These are phyloP conservation scores for Podospora didyma DNA, from an alignment of 495 filamentous ascomycete genomes.

Conservation along the genomic window DNA sequence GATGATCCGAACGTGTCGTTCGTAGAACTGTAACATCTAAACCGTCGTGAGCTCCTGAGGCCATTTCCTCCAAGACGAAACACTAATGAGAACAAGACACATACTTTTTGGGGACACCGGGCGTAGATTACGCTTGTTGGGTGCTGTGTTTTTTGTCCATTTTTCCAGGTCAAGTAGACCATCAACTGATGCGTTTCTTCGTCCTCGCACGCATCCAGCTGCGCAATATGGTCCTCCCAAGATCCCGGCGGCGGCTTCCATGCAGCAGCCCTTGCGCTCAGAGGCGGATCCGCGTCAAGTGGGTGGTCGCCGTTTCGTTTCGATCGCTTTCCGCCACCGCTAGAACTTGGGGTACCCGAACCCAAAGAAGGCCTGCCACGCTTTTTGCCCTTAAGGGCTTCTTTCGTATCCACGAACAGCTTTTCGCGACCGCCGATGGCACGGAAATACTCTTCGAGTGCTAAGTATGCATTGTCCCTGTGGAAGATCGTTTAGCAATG, in stretches of 20 bases:
- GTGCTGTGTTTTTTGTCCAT: conserved; percentile 57
- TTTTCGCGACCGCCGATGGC: conserved; percentile 51
- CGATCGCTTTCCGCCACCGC: conserved; percentile 30
- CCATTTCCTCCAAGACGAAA: background rate
- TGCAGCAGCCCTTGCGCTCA: conserved; percentile 23
- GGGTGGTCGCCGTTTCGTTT: conserved; percentile 31
- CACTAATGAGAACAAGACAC: conserved; percentile 11
- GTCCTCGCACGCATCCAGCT: conserved; percentile 55
- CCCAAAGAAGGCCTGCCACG: conserved; percentile 35
- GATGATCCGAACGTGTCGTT: conserved; percentile 52
- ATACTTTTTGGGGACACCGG: conserved; percentile 58
- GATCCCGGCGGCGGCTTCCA: conserved; percentile 54
- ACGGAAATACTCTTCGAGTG: conserved; percentile 43
- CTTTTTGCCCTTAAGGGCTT: conserved; percentile 41
- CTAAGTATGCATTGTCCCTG: conserved; percentile 40
- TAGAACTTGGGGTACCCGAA: too few species aligned
- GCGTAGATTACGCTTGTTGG: conserved; percentile 51
- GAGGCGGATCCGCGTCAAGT: conserved; percentile 32
- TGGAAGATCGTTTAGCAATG: conserved; percentile 4
- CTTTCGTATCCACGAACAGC: conserved; percentile 39
- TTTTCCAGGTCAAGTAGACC: conserved; percentile 53
- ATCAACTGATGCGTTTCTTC: conserved; percentile 42
- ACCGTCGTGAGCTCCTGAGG: conserved; percentile 3
- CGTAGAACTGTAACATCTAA: conserved; percentile 60
- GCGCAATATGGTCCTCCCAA: conserved; percentile 55